Evolutionary conservation across 2,329 filamentous ascomycete genomes (phyloP).

Genomic region (Sporothrix sp.): DNA sequence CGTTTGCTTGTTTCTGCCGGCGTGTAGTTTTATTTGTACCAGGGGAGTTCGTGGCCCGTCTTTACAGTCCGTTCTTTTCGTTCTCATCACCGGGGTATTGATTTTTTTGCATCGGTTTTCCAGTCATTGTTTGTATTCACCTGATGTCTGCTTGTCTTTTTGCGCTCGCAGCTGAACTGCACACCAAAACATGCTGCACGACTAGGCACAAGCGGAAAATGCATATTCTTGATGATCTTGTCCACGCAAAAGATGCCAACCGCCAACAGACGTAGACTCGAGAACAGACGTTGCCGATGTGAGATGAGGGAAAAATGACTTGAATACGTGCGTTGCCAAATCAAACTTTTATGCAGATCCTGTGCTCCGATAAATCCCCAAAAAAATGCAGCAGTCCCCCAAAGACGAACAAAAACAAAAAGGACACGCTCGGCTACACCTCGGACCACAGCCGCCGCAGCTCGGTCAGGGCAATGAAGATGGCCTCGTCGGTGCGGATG

Average conservation of each 20-base stretch:
- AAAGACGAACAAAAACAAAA: background rate
- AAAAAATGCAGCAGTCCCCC: background rate
- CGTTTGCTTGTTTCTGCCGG: background rate
- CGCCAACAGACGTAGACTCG: too few relatives aligned
- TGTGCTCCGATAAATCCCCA: background rate
- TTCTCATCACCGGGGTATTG: constrained; percentile 1
- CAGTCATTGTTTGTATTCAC: background rate
- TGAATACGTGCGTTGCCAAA: background rate
- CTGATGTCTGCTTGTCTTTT: too few relatives aligned
- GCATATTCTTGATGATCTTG: background rate
- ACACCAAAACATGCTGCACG: background rate
- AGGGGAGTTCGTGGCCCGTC: background rate
- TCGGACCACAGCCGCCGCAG: constrained; percentile 49
- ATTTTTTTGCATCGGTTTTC: background rate
- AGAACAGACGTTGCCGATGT: background rate
- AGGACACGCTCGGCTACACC: constrained; percentile 11
- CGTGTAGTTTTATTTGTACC: background rate
- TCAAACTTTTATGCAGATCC: background rate
- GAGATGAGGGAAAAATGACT: background rate
- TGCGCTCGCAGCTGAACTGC: too few relatives aligned
- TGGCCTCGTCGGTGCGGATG: constrained; percentile 74
- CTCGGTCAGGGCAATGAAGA: constrained; percentile 65
- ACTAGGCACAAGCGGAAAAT: constrained; percentile 1
- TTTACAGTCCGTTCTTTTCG: background rate
- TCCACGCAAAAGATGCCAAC: too few relatives aligned